Evolutionary conservation across 768 basidiomycete species (phyloP).

Genomic region (Agrocybe pediades): DNA sequence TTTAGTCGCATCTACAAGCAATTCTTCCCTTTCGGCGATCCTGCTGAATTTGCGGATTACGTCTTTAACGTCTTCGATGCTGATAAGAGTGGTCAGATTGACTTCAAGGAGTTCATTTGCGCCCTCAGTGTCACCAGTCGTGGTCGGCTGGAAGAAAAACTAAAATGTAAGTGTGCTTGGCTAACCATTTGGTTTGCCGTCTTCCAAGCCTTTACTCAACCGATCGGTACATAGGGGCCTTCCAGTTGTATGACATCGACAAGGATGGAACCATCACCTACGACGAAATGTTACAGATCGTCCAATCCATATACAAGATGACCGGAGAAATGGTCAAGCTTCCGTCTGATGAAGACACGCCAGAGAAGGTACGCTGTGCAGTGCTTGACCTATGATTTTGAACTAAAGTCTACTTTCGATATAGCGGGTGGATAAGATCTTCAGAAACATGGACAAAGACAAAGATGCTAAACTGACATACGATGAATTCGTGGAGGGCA

Average conservation of each 20-base stretch:
- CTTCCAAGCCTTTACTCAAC: slow-evolving; percentile 12
- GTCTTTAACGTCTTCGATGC: slow-evolving; percentile 98
- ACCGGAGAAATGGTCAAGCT: slow-evolving; percentile 99
- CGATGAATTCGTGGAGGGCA: slow-evolving; percentile 97
- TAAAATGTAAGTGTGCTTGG: slow-evolving; percentile 74
- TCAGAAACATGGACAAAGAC: slow-evolving; percentile 95
- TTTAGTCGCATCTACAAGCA: slow-evolving; percentile 99
- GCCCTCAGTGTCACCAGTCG: slow-evolving; percentile 94
- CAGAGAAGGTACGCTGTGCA: slow-evolving; percentile 75
- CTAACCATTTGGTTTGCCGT: slow-evolving; percentile 7
- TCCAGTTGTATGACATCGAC: slow-evolving; percentile 99
- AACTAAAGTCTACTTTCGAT: background rate
- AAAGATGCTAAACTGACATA: slow-evolving; percentile 92
- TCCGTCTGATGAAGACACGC: slow-evolving; percentile 99
- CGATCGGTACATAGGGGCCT: slow-evolving; percentile 76
- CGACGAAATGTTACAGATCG: slow-evolving; percentile 98
- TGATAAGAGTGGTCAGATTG: slow-evolving; percentile 95
- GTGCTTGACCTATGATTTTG: background rate
- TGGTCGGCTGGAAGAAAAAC: slow-evolving; percentile 94
- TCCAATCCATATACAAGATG: slow-evolving; percentile 99
- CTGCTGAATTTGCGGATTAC: slow-evolving; percentile 94
- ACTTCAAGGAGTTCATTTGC: slow-evolving; percentile 99
- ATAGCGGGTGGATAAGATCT: slow-evolving; percentile 98
- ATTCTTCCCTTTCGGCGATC: slow-evolving; percentile 99
- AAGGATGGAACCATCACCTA: slow-evolving; percentile 98